Evolutionary conservation across 2,329 filamentous ascomycete species (phyloP), one percentile per base, ranked within the genome.

Genomic region (Penicillium brevicompactum): DNA sequence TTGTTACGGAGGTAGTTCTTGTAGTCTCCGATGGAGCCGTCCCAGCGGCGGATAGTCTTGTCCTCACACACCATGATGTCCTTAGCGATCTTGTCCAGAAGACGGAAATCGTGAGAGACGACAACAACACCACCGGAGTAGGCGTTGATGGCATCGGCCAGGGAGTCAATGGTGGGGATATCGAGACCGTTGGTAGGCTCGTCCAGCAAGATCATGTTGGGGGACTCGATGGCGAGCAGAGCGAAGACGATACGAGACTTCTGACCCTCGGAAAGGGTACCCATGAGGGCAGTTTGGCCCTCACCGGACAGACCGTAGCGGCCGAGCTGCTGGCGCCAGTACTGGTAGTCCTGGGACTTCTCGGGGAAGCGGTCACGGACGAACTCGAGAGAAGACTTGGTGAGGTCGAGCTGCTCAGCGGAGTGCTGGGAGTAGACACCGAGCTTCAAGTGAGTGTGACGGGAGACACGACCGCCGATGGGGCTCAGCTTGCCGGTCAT

Each of bases 31-130:
- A 99, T 99, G 62, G 79, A 81, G 68, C 93, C 93, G 61, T 93
- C 87, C 94, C 94, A 99, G 69, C 86, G 80, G 68, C 84, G 87
- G 67, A 97, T 92, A 13, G 92, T 92, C 84, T 92, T 92, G 87
- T 99, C 92, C 81, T 99, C 94, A 79, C 95, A 99, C 53, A 99
- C 94, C 80, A 99, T 87, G 78, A 99, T 99, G 77, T 99, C 91
- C 85, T 99, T 99, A 68, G 94, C 94, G 76, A 99, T 97, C 84
- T 96, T 97, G 86, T 99, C 94, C 64, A 99, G 87, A 70, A 99
- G 83, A 83, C 93, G 89, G 86, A 99, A 99, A 78, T 99, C 94
- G 89, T 99, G 94, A 69, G 90, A 95, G 55, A 99, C 94, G 62
- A 97, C 93, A 51, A 97, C 91, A 49, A 97, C 93, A 89, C 95